Conservation (phyloP, 139 green algal genomes). For the Tetradesmus obliquus region DNA sequence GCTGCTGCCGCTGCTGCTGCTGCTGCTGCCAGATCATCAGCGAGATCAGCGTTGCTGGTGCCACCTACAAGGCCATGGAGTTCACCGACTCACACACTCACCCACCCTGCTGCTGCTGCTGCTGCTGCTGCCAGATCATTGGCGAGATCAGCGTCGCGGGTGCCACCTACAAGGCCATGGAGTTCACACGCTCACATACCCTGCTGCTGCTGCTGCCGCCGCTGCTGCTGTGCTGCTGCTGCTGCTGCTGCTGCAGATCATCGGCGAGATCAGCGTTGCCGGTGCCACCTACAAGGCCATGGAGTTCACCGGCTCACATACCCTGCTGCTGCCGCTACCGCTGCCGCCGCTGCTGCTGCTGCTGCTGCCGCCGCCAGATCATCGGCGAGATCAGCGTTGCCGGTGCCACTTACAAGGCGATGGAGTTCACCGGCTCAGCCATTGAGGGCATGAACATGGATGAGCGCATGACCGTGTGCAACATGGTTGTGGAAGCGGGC, state of each 20-base stretch:
- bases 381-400: constrained; percentile 95
- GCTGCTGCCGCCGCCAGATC: constrained; percentile 79
- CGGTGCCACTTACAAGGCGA: constrained; percentile 56
- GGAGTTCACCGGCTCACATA: constrained; percentile 29
- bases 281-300: constrained; percentile 60
- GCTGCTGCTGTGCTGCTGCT: neutral
- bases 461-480: constrained; percentile 98
- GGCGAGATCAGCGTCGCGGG: constrained; percentile 90
- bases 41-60: constrained; percentile 88
- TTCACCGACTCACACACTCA: constrained; percentile 2
- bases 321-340: no score
- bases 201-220: neutral
- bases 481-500: constrained; percentile 97
- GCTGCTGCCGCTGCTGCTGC: neutral
- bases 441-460: constrained; percentile 96
- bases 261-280: constrained; percentile 93
- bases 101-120: neutral
- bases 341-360: neutral
- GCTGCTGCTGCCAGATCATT: constrained; percentile 84
- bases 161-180: constrained; percentile 49
- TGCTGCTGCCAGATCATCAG: constrained; percentile 92
- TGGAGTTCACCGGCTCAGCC: constrained; percentile 68
- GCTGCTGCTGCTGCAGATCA: constrained; percentile 85
- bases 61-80: constrained; percentile 51
- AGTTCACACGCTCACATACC: constrained; percentile 8